These are phyloP conservation scores for Alternaria burnsii DNA, from an alignment of 2,329 filamentous ascomycete genomes.

Conservation along the genomic window DNA sequence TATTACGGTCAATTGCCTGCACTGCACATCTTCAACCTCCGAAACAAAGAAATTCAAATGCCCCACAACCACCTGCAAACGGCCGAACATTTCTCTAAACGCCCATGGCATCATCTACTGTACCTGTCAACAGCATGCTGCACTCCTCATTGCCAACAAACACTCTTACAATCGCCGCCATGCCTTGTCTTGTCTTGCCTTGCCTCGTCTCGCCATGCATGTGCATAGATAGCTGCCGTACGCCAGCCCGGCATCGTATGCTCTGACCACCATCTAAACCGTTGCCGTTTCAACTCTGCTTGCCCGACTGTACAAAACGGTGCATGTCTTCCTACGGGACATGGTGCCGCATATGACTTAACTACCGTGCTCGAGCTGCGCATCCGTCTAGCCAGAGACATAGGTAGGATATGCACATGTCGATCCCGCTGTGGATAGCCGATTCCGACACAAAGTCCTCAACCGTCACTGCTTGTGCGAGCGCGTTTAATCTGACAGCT, in stretches of 20 bases:
- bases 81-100: background rate
- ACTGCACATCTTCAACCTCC: constrained; percentile 16
- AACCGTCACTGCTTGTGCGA: constrained; percentile 1
- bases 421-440: constrained; percentile 11
- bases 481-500: constrained; percentile 11
- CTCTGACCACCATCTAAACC: constrained; percentile 10
- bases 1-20: constrained; percentile 1
- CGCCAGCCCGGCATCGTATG: background rate
- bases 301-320: constrained; percentile 1
- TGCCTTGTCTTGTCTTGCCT: background rate
- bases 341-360: background rate
- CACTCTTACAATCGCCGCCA: constrained; percentile 5
- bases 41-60: constrained; percentile 8
- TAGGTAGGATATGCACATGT: constrained; percentile 7
- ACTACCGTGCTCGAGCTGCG: constrained; percentile 1
- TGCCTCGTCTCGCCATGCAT: constrained; percentile 11
- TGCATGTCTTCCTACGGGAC: constrained; percentile 1
- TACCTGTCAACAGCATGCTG: constrained; percentile 20
- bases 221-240: constrained; percentile 15
- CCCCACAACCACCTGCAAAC: constrained; percentile 13
- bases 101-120: background rate
- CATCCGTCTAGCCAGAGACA: constrained; percentile 5
- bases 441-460: constrained; percentile 4
- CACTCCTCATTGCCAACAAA: constrained; percentile 11
- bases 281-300: constrained; percentile 7